phyloP scores from a whole-genome alignment of 768 basidiomycete genomes.

The Kwoniella sp. region DNA sequence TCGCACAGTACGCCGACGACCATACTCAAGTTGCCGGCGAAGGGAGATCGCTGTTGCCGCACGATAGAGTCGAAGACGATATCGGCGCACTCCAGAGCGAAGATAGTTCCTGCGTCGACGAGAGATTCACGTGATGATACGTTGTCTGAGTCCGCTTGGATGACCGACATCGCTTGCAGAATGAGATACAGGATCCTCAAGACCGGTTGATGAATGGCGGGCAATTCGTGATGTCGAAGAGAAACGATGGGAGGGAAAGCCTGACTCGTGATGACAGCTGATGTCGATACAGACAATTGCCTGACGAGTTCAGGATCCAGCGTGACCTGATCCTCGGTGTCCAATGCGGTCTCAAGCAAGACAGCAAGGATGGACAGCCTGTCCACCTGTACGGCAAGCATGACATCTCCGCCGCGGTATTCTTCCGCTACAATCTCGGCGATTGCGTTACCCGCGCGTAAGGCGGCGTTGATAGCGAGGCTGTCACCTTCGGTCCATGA shows the following conservation, averaged over 20 bases:
- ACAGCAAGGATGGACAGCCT: constrained; percentile 73
- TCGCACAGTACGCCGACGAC: constrained; percentile 41
- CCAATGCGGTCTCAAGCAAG: constrained; percentile 79
- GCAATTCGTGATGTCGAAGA: constrained; percentile 66
- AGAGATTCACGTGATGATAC: constrained; percentile 65
- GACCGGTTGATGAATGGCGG: constrained; percentile 76
- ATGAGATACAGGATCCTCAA: constrained; percentile 81
- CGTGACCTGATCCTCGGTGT: constrained; percentile 47
- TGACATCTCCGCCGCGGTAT: constrained; percentile 76
- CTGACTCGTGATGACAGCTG: constrained; percentile 70
- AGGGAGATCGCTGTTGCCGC: constrained; percentile 12
- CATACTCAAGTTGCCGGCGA: constrained; percentile 33
- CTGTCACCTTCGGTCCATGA: constrained; percentile 68
- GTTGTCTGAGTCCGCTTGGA: constrained; percentile 8
- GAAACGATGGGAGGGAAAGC: constrained; percentile 74
- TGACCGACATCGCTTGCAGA: constrained; percentile 63
- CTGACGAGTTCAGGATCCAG: constrained; percentile 67
- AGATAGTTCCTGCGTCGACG: constrained; percentile 62
- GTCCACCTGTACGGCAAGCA: constrained; percentile 76
- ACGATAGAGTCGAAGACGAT: constrained; percentile 35
- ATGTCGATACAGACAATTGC: constrained; percentile 66
- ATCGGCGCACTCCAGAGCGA: constrained; percentile 61
- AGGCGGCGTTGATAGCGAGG: constrained; percentile 63
- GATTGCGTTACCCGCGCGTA: constrained; percentile 66
- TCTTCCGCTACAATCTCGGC: constrained; percentile 71